Evolutionary conservation across 192 early-diverging fungal genomes (phyloP), one percentile per base, ranked within the genome.

Genomic region (Powellomyces hirtus): DNA sequence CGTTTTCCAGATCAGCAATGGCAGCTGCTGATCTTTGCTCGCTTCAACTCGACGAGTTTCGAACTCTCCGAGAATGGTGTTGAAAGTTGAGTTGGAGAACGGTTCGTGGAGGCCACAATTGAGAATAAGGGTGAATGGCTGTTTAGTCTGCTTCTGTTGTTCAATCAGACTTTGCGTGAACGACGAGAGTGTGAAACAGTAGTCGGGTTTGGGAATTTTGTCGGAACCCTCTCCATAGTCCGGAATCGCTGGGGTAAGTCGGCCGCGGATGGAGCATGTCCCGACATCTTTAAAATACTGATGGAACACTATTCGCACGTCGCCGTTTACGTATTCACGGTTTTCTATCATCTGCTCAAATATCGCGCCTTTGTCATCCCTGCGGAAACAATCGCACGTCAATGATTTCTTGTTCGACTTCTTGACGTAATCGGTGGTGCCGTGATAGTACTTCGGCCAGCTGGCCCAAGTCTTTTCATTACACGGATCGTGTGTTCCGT

Each of bases 251-350:
- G n/a, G n/a, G n/a, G n/a, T n/a, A n/a, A n/a, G n/a, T n/a, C 46
- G 46, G 5, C 53, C 53, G 29, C 53, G 53, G 16, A 56, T 22
- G 20, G 53, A 56, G 18, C 53, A 56, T 31, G 33, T 31, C 53
- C 53, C 53, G 7, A 56, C 53, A 31, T 56, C 53, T 56, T 56
- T 56, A 34, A 56, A 56, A 27, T 33, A 34, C 53, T 56, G 53
- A 34, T 56, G 53, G 26, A 56, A 56, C 5, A 16, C 20, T 5
- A 56, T 27, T 16, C 16, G 4, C 29, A 42, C 40, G 53, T 56
- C 29, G 24, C 5, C 53, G 29, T 4, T 49, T n/a, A n/a, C n/a
- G n/a, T n/a, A n/a, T n/a, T n/a, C n/a, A n/a, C n/a, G n/a, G n/a
- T n/a, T n/a, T n/a, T n/a, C n/a, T n/a, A n/a, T n/a, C n/a, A n/a